Evolutionary conservation across 192 early-diverging fungal genomes (phyloP).

Genomic region (Podila epicladia): DNA sequence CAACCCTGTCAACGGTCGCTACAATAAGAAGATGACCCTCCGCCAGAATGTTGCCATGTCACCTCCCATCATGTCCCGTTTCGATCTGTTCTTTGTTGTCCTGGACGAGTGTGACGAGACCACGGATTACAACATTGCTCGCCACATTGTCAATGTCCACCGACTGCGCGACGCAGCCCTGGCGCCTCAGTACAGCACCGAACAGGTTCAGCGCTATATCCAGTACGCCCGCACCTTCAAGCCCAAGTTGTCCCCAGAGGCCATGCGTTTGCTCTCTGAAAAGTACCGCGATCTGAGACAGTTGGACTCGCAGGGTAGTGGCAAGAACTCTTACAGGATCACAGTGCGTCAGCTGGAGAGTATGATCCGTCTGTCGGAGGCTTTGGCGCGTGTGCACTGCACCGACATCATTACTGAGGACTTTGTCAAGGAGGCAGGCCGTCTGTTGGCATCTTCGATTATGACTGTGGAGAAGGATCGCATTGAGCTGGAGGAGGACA

Average conservation of each 20-base stretch:
- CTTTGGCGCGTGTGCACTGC: conserved; percentile 90
- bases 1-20: conserved; percentile 94
- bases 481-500: conserved; percentile 69
- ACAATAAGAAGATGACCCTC: conserved; percentile 94
- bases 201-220: conserved; percentile 85
- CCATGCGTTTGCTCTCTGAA: conserved; percentile 77
- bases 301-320: conserved; percentile 79
- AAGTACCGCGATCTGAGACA: conserved; percentile 91
- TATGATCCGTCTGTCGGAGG: conserved; percentile 96
- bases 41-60: conserved; percentile 98
- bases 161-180: conserved; percentile 72
- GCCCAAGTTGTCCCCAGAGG: conserved; percentile 83
- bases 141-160: conserved; percentile 93
- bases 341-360: conserved; percentile 97
- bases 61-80: conserved; percentile 98
- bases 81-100: conserved; percentile 98
- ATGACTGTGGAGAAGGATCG: conserved; percentile 86
- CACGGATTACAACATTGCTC: conserved; percentile 89
- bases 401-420: conserved; percentile 68
- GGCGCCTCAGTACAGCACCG: conserved; percentile 75
- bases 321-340: conserved; percentile 85
- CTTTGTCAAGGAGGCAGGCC: conserved; percentile 87
- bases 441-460: conserved; percentile 89
- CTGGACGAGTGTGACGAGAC: conserved; percentile 93
- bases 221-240: conserved; percentile 90